A percentile compares a stretch with the other conserved stretches of the same genome.
phyloP scores from a whole-genome alignment of 768 basidiomycete species.

The Strobilomyces echinocephalus region DNA sequence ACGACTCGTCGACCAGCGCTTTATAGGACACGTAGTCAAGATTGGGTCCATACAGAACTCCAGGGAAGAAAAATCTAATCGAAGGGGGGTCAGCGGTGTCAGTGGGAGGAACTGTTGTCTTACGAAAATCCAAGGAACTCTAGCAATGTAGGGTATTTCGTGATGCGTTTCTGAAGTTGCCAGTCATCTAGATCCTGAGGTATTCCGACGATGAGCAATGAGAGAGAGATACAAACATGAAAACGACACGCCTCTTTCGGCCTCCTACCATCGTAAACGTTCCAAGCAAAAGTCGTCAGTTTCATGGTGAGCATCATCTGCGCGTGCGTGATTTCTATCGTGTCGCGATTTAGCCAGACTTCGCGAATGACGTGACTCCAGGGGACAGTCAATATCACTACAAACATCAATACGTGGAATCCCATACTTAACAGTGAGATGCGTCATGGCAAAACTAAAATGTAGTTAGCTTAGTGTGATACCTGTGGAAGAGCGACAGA shows the following conservation, averaged over 20 bases:
- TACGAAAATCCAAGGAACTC: slow-evolving; percentile 91
- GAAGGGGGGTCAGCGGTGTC: neutral
- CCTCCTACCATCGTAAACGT: slow-evolving; percentile 81
- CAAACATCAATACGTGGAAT: neutral
- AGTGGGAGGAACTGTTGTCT: slow-evolving; percentile 25
- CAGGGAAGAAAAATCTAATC: slow-evolving; percentile 90
- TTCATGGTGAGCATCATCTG: slow-evolving; percentile 99
- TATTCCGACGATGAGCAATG: neutral
- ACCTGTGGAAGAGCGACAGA: neutral
- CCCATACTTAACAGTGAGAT: slow-evolving; percentile 84
- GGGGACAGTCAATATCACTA: neutral
- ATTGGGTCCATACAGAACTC: slow-evolving; percentile 87
- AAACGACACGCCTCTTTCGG: neutral
- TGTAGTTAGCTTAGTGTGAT: neutral
- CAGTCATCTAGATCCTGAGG: slow-evolving; percentile 81
- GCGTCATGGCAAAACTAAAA: slow-evolving; percentile 78
- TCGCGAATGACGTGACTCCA: slow-evolving; percentile 68
- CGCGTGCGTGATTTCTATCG: slow-evolving; percentile 82
- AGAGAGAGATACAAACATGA: neutral
- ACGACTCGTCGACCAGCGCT: slow-evolving; percentile 66
- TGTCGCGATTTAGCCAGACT: slow-evolving; percentile 63
- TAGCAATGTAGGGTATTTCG: slow-evolving; percentile 69
- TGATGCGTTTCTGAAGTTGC: slow-evolving; percentile 66
- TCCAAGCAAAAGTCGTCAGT: slow-evolving; percentile 97
- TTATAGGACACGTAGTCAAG: slow-evolving; percentile 81